Base-by-base conservation (phyloP, 495 filamentous ascomycete genomes). In the Podospora conica region DNA sequence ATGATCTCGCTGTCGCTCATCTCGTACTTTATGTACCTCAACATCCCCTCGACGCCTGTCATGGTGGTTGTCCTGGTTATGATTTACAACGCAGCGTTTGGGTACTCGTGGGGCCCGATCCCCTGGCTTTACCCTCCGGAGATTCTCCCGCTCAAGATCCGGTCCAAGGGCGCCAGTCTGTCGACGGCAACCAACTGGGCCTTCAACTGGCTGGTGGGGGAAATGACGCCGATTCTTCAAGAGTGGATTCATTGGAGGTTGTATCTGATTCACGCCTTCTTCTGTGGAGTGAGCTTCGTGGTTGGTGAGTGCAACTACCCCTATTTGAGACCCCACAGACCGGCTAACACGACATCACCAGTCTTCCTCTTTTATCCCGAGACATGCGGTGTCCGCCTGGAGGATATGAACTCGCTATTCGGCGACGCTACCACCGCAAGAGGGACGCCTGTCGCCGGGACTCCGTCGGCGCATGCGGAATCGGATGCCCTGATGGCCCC, bases 101-200 rank as follows among this genome's bases (percentile, higher is more conserved):
- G 95, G 28, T 95, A 93, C 65, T 97, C 94, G n/a, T 98, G 96
- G 96, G 95, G 95, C 29, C 95, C 95, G 3, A 93, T 98, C 61
- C 95, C 95, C 0, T 98, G 95, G 95, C 84, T 98, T 11, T 98
- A 98, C 74, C 95, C 96, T 3, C 95, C 95, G 9, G 95, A 98
- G 82, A 98, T 98, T 73, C 80, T 98, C 60, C 95, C 95, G 1
- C 82, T 98, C 66, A 98, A 96, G 78, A 97, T 98, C 72, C 88
- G 95, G 64, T 96, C 95, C 21, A 98, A 98, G 80, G 95, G 95
- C 66, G 96, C 95, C 58, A 97, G 93, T 80, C 80, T 98, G 70
- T 98, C 95, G 65, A 98, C 95, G 1, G 95, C 95, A 21, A 85
- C 93, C 9, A 98, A 98, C 74, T 98, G 96, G 96, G 92, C 94